phyloP scores from a whole-genome alignment of 352 stramenopile genomes.

The Globisporangium cylindrosporum region DNA sequence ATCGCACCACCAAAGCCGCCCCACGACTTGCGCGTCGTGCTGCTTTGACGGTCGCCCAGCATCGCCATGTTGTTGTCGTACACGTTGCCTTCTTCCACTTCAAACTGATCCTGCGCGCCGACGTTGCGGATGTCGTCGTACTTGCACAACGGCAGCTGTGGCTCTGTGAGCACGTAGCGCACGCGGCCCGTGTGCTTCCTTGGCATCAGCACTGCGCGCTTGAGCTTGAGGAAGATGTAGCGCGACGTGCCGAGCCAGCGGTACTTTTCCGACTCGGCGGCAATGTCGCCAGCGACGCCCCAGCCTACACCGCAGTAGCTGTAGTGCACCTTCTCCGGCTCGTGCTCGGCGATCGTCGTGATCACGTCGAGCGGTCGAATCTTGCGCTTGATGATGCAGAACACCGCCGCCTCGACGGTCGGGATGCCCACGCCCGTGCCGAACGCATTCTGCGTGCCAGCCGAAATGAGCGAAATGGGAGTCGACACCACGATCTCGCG shows the following conservation, averaged over 20 bases:
- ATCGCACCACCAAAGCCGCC: conserved; percentile 48
- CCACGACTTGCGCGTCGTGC: conserved; percentile 63
- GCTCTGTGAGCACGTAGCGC: conserved; percentile 66
- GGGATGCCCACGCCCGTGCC: conserved; percentile 67
- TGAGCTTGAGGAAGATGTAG: conserved; percentile 78
- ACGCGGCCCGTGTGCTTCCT: conserved; percentile 67
- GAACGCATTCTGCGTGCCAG: conserved; percentile 82
- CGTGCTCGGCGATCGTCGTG: conserved; percentile 53
- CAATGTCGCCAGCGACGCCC: conserved; percentile 74
- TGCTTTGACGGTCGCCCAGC: conserved; percentile 30
- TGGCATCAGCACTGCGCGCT: conserved; percentile 51
- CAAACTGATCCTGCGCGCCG: conserved; percentile 76
- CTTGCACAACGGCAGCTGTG: conserved; percentile 50
- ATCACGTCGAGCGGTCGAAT: conserved; percentile 77
- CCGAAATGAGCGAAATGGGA: conserved; percentile 78
- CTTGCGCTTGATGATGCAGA: conserved; percentile 84
- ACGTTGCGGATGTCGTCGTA: conserved; percentile 80
- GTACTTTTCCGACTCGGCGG: conserved; percentile 73
- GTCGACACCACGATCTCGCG: conserved; percentile 78
- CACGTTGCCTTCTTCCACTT: conserved; percentile 77
- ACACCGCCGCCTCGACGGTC: conserved; percentile 60
- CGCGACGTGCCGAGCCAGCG: conserved; percentile 73
- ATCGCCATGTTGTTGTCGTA: conserved; percentile 37
- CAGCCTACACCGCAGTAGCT: conserved; percentile 82
- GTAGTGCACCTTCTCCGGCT: conserved; percentile 67